A percentile compares a stretch with the other conserved stretches of the same genome.
phyloP scores from a whole-genome alignment of 352 stramenopile genomes.

The Lagenidium giganteum region DNA sequence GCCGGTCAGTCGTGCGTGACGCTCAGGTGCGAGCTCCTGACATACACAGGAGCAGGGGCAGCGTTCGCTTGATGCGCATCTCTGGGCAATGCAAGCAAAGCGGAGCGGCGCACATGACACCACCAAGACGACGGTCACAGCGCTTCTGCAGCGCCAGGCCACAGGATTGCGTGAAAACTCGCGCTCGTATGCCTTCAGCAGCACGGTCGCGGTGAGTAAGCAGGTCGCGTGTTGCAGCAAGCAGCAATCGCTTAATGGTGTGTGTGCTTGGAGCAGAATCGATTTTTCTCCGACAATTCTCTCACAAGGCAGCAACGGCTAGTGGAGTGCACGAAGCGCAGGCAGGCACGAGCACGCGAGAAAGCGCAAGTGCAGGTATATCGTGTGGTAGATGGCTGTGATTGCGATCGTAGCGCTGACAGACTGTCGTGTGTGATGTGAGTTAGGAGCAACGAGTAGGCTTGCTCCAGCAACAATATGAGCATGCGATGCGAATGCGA shows the following conservation, averaged over 20 bases:
- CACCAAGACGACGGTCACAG: constrained; percentile 11
- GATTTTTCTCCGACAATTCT: constrained; percentile 73
- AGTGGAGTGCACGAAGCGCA: constrained; percentile 48
- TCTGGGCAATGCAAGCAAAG: background rate
- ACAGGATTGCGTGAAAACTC: no score
- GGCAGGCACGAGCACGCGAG: constrained; percentile 42
- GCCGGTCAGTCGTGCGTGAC: no score
- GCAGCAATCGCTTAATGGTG: background rate
- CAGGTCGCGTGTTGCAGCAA: background rate
- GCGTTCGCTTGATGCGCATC: no score
- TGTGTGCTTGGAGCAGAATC: constrained; percentile 28
- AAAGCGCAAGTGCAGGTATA: constrained; percentile 48
- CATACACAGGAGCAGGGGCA: no score
- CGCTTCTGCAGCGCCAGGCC: constrained; percentile 20
- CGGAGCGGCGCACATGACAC: no score
- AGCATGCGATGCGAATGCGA: constrained; percentile 27
- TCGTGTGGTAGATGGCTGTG: background rate
- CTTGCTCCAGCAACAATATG: constrained; percentile 40
- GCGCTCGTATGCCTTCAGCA: constrained; percentile 13
- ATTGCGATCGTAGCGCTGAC: background rate
- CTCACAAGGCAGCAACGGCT: constrained; percentile 46
- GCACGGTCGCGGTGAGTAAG: constrained; percentile 15
- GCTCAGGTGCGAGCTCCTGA: no score
- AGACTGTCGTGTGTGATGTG: background rate
- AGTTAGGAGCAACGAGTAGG: constrained; percentile 38